These are phyloP conservation scores for Tulasnella sp. DNA, from an alignment of 768 basidiomycete species.

Conservation along the genomic window DNA sequence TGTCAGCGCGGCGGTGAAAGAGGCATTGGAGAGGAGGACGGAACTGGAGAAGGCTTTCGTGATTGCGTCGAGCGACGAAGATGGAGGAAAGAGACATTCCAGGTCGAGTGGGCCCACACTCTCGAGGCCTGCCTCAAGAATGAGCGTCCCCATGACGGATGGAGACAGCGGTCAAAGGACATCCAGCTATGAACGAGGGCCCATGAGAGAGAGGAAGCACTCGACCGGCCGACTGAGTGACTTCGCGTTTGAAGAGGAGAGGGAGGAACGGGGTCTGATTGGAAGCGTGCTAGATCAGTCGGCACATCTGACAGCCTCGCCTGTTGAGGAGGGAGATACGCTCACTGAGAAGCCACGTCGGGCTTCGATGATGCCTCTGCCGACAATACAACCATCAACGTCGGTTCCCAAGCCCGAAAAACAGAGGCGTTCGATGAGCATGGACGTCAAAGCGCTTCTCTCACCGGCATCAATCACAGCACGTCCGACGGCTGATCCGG, in stretches of 20 bases:
- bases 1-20: neutral
- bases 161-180: neutral
- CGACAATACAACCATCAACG: neutral
- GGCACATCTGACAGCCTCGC: neutral
- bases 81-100: neutral
- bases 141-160: neutral
- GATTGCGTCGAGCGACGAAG: neutral
- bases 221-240: no score
- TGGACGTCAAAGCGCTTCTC: no score
- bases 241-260: no score
- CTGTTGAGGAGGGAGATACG: neutral
- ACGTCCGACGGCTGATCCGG: no score
- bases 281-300: neutral
- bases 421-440: no score
- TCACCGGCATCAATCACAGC: no score
- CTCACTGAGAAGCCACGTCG: neutral
- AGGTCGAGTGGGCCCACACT: neutral
- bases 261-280: no score
- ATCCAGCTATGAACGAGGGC: no score
- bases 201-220: no score
- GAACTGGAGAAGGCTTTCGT: neutral
- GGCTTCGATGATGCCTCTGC: neutral
- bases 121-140: neutral
- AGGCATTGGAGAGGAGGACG: slow-evolving; percentile 4
- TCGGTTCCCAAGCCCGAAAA: no score